Evolutionary conservation across 352 stramenopile species (phyloP), one percentile per base, ranked within the genome.

Genomic region (Peronospora tabacina): DNA sequence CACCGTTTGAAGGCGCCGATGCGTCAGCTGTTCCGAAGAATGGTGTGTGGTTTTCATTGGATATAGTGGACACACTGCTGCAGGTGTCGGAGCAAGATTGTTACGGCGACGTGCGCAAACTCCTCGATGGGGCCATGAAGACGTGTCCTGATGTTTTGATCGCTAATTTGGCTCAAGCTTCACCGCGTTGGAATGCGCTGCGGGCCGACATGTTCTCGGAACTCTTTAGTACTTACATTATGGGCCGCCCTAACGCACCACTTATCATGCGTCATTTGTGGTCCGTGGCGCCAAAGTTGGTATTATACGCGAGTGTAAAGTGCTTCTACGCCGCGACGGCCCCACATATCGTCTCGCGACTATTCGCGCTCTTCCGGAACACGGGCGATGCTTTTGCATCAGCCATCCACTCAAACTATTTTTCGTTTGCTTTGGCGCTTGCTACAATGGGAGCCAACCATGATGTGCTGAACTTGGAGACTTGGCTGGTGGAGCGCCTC

Each of bases 141-240:
- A 77, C 55, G 24, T 94, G 82, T 29, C 82, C 82, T 0, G 82
- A 94, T 49, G 80, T 94, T 22, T 58, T 94, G 43, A 94, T 94
- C 40, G 82, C 82, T 12, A 94, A 94, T 53, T 46, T 94, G 33
- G 82, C 82, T 11, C 76, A 90, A 34, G 73, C 78, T 0, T 72
- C 79, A 7, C 65, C 81, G 44, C 76, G 72, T 10, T 94, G 80
- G 80, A 94, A 91, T 56, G 78, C 71, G 13, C 46, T 94, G 16
- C 81, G 81, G 12, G 82, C 91, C 37, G 80, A 94, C 34, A 67
- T 94, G 12, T 94, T 94, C 53, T 87, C 80, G n/a, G 82, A 94
- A 45, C 52, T 94, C 15, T 90, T 94, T 58, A 76, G 72, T 28
- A 82, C 75, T 45, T 94, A 94, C 57, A 90, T 94, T 39, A 82